Conservation (phyloP, 2,329 filamentous ascomycete genomes). For the Ophiostoma perfectum region DNA sequence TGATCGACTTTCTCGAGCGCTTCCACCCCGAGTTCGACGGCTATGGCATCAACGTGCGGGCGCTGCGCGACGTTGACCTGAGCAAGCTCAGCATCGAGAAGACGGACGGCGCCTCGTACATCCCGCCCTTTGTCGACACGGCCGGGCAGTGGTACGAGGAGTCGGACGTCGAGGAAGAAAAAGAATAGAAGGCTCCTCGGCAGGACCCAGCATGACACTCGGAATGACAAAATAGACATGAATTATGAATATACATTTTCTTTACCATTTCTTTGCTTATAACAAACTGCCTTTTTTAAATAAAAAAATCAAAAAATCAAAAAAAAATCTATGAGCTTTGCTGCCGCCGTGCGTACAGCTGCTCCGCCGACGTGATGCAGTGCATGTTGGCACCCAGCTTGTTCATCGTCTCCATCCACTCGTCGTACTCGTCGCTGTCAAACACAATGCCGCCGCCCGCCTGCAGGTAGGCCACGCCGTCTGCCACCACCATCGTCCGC, state of each 20-base stretch:
- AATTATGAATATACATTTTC: no score
- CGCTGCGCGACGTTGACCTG: slow-evolving; percentile 40
- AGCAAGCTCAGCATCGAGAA: slow-evolving; percentile 36
- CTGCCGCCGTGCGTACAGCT: slow-evolving; percentile 45
- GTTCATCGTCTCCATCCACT: slow-evolving; percentile 94
- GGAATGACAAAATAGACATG: background rate
- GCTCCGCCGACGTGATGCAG: slow-evolving; percentile 79
- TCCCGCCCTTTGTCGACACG: slow-evolving; percentile 36
- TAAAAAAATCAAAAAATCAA: background rate
- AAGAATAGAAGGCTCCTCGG: no score
- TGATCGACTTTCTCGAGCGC: slow-evolving; percentile 41
- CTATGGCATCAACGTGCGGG: slow-evolving; percentile 38
- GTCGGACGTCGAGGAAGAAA: slow-evolving; percentile 23
- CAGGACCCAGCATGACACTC: no score
- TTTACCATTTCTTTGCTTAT: no score
- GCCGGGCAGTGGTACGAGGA: slow-evolving; percentile 34
- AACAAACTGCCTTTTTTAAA: background rate
- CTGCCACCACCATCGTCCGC: slow-evolving; percentile 90
- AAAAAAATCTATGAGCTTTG: background rate
- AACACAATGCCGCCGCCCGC: slow-evolving; percentile 88
- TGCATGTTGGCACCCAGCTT: slow-evolving; percentile 87
- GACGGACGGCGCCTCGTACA: slow-evolving; percentile 35
- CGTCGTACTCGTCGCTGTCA: slow-evolving; percentile 83
- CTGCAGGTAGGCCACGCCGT: slow-evolving; percentile 86
- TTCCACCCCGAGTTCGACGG: slow-evolving; percentile 28